Evolutionary conservation across 2,329 filamentous ascomycete genomes (phyloP).

Genomic region (Bipolaris oryzae): DNA sequence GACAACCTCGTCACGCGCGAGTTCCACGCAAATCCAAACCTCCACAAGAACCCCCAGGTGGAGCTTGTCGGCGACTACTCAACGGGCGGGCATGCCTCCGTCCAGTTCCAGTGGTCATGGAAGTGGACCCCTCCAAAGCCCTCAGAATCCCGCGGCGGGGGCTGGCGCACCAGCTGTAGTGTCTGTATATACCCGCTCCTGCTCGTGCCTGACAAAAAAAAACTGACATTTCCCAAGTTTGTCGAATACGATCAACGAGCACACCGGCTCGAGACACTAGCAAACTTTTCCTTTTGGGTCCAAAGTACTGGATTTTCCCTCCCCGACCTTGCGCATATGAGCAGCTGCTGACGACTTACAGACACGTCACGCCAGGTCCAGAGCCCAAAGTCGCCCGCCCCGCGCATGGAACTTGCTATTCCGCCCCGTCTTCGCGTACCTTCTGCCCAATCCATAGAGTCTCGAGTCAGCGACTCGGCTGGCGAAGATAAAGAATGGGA

Average conservation of each 20-base stretch:
- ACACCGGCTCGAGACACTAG: constrained; percentile 84
- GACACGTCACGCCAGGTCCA: constrained; percentile 48
- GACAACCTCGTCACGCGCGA: constrained; percentile 94
- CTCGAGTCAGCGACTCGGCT: constrained; percentile 76
- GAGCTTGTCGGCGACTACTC: constrained; percentile 90
- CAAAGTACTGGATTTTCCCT: constrained; percentile 63
- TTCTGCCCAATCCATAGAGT: constrained; percentile 87
- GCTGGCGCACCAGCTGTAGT: constrained; percentile 95
- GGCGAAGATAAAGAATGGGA: constrained; percentile 52
- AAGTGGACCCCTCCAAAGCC: constrained; percentile 91
- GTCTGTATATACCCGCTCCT: constrained; percentile 56
- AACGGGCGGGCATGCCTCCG: constrained; percentile 80
- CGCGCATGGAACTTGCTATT: constrained; percentile 73
- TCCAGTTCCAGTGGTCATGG: constrained; percentile 95
- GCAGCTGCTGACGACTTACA: constrained; percentile 23
- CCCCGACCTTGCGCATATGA: not conserved
- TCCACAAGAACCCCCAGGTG: constrained; percentile 97
- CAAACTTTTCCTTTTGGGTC: constrained; percentile 95
- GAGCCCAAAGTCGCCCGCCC: constrained; percentile 61
- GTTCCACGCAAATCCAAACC: constrained; percentile 94
- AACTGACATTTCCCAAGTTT: constrained; percentile 64
- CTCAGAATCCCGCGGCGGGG: constrained; percentile 80
- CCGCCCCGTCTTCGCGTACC: constrained; percentile 80
- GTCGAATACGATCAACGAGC: constrained; percentile 96
- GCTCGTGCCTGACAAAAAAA: not conserved